A percentile compares a stretch with the other conserved stretches of the same genome.
phyloP scores from a whole-genome alignment of 164 flowering plant species.

The Warburgia ugandensis region DNA sequence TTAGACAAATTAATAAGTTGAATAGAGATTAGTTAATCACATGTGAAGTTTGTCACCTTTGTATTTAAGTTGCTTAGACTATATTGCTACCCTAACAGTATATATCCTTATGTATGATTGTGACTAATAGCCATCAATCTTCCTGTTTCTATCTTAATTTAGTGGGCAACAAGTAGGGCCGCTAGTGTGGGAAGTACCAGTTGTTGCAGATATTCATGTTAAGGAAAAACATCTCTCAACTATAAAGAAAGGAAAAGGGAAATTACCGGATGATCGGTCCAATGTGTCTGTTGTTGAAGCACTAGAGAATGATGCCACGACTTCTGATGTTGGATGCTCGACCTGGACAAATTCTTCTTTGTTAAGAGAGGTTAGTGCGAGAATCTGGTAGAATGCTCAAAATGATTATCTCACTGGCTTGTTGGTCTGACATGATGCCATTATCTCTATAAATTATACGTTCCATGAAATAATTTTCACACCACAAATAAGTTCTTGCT shows the following conservation, averaged over 20 bases:
- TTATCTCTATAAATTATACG: too few relatives aligned
- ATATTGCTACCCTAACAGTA: too few relatives aligned
- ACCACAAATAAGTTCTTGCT: too few relatives aligned
- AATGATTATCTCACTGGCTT: too few relatives aligned
- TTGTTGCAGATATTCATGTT: constrained; percentile 1
- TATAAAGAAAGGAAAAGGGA: constrained; percentile 17
- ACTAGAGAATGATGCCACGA: constrained; percentile 14
- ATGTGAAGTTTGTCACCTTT: too few relatives aligned
- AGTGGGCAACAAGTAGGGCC: constrained; percentile 68
- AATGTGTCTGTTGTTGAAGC: constrained; percentile 7
- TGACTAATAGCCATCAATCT: too few relatives aligned
- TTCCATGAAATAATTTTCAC: too few relatives aligned
- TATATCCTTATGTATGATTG: not conserved
- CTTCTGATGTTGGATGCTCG: constrained; percentile 10
- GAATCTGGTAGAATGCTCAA: too few relatives aligned
- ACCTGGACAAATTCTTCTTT: constrained; percentile 27
- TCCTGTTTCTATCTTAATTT: not conserved
- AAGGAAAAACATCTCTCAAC: constrained; percentile 4
- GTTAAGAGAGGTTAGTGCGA: constrained; percentile 42
- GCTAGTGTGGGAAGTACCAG: constrained; percentile 29
- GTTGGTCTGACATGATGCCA: too few relatives aligned
- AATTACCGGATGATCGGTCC: constrained; percentile 18
- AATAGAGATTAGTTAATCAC: too few relatives aligned
- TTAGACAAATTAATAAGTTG: too few relatives aligned
- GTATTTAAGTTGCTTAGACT: too few relatives aligned